phyloP scores from a whole-genome alignment of 805 yeast genomes.

The Saccharomycopsis sp. region DNA sequence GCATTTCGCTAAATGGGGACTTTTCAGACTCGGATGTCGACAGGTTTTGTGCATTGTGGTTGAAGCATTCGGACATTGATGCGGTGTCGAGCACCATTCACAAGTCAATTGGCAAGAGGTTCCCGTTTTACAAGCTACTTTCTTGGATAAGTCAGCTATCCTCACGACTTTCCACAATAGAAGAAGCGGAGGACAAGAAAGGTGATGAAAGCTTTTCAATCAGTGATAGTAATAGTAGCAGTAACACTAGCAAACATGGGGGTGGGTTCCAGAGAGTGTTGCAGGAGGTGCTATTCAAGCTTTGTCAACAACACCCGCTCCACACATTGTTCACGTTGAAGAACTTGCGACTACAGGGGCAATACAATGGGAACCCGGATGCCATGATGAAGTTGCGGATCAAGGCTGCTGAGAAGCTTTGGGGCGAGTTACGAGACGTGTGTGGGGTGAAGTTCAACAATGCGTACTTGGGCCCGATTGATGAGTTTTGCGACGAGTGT shows the following conservation, averaged over 20 bases:
- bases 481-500: conserved; percentile 41
- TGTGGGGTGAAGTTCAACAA: conserved; percentile 20
- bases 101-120: conserved; percentile 3
- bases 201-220: conserved; percentile 32
- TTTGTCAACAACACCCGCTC: conserved; percentile 56
- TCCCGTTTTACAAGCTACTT: conserved; percentile 56
- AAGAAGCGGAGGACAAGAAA: too few species aligned
- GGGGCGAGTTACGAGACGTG: conserved; percentile 29
- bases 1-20: conserved; percentile 38
- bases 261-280: conserved; percentile 52
- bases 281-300: conserved; percentile 35
- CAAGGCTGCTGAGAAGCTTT: conserved; percentile 42
- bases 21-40: conserved; percentile 53
- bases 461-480: conserved; percentile 36
- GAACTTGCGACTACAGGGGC: conserved; percentile 43
- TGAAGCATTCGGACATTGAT: conserved; percentile 45
- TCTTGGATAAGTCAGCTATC: conserved; percentile 80
- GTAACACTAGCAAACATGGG: too few species aligned
- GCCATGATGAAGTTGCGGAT: conserved; percentile 36
- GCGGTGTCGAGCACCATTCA: conserved; percentile 26
- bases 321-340: conserved; percentile 59
- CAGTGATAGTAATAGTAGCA: too few species aligned
- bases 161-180: conserved; percentile 50
- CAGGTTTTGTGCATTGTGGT: conserved; percentile 77
- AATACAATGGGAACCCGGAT: conserved; percentile 28